A percentile compares a stretch with the other conserved stretches of the same genome.
Evolutionary conservation across 192 early-diverging fungal species (phyloP).

Genomic region (Coemansia reversa): DNA sequence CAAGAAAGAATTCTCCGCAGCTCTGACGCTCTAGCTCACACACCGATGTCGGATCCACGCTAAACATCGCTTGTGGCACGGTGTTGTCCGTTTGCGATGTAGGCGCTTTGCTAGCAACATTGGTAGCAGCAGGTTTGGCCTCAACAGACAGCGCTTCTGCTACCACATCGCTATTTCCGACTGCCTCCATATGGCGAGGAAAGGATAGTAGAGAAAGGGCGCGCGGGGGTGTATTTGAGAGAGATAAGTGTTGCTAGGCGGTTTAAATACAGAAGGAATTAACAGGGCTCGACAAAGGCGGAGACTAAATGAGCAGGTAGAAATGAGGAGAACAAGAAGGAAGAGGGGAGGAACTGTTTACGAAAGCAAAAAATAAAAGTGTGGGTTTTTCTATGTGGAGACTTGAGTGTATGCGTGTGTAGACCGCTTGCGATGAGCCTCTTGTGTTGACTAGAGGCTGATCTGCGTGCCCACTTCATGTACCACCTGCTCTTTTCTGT

Average conservation of each 20-base stretch:
- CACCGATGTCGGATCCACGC: constrained; percentile 6
- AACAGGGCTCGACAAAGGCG: neutral
- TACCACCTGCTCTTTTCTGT: too few relatives aligned
- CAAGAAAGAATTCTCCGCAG: constrained; percentile 65
- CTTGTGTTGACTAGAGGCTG: neutral
- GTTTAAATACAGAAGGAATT: neutral
- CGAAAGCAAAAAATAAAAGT: neutral
- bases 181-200: neutral
- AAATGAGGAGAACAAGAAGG: neutral
- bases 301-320: neutral
- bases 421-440: neutral
- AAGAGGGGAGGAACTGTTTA: neutral
- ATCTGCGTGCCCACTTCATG: neutral
- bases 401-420: neutral
- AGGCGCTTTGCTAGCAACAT: neutral
- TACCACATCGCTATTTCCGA: neutral
- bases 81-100: neutral
- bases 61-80: neutral
- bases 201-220: neutral
- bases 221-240: neutral
- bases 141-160: neutral
- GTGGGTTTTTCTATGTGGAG: neutral
- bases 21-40: constrained; percentile 19
- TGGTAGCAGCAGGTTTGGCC: neutral
- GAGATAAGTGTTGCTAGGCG: neutral